These are phyloP conservation scores for Cerrena zonata DNA, from an alignment of 1,284 basidiomycete species.

Conservation along the genomic window DNA sequence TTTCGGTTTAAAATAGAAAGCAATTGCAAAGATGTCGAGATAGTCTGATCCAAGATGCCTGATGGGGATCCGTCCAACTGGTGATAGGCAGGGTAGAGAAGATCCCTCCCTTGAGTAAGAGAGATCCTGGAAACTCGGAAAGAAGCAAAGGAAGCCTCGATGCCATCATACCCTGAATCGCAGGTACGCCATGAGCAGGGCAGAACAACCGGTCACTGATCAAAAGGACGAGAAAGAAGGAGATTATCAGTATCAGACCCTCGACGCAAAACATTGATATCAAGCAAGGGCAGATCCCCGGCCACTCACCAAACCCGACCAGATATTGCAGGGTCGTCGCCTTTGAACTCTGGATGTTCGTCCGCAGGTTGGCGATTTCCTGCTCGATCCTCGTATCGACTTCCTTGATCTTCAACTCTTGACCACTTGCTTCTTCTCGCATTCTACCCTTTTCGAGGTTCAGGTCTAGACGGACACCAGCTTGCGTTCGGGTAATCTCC, in stretches of 20 bases:
- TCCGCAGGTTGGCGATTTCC: constrained; percentile 87
- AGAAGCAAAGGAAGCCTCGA: not conserved
- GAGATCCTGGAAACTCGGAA: not conserved
- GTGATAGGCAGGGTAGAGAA: no score
- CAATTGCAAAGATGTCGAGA: no score
- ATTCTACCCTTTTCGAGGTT: constrained; percentile 97
- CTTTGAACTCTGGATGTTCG: constrained; percentile 90
- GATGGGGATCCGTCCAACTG: no score
- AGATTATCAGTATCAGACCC: not conserved
- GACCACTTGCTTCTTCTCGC: constrained; percentile 86
- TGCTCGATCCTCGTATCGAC: constrained; percentile 96
- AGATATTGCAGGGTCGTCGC: constrained; percentile 79
- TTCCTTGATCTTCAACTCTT: constrained; percentile 97
- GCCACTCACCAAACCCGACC: constrained; percentile 69
- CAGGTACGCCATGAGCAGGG: constrained; percentile 79
- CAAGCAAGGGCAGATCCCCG: no score
- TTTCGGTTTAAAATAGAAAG: no score
- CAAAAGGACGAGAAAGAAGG: constrained; percentile 2
- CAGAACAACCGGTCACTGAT: constrained; percentile 80
- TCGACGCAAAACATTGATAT: not conserved
- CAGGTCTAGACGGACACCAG: constrained; percentile 89
- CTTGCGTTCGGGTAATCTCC: constrained; percentile 88
- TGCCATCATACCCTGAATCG: constrained; percentile 49
- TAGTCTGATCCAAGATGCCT: no score
- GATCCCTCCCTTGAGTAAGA: not conserved